Percentiles rank a stretch among this genome's conserved stretches.
These are phyloP conservation scores for Trichopus zeylanicus DNA, from an alignment of 116 monocot genomes.

Conservation along the genomic window DNA sequence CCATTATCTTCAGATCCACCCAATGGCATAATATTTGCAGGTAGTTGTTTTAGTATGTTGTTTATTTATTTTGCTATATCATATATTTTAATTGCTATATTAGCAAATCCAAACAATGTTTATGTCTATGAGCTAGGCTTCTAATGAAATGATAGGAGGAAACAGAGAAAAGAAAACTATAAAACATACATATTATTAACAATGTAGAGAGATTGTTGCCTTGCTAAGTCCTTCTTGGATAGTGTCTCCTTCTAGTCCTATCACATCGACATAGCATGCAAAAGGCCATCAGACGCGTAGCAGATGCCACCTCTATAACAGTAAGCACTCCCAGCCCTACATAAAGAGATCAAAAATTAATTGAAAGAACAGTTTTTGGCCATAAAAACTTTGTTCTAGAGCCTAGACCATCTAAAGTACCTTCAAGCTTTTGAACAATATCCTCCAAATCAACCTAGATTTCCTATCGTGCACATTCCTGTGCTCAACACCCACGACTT, in stretches of 20 bases:
- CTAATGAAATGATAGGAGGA: too few species aligned
- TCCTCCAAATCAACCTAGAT: constrained; percentile 40
- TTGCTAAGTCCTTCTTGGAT: constrained; percentile 18
- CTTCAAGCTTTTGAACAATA: constrained; percentile 42
- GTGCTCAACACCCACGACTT: constrained; percentile 1
- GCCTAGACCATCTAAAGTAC: constrained; percentile 33
- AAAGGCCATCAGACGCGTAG: constrained; percentile 12
- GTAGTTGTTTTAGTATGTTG: too few species aligned
- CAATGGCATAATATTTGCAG: too few species aligned
- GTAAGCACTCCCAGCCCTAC: constrained; percentile 46
- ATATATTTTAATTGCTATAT: too few species aligned
- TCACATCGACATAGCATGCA: constrained; percentile 21
- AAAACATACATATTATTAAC: too few species aligned
- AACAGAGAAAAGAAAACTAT: too few species aligned
- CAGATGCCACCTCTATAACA: constrained; percentile 32
- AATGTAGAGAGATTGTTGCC: too few species aligned
- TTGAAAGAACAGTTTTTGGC: neutral
- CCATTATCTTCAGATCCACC: too few species aligned
- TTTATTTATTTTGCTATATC: too few species aligned
- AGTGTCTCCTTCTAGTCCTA: constrained; percentile 28
- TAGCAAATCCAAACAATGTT: too few species aligned
- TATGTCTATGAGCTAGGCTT: too few species aligned
- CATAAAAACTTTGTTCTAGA: too few species aligned
- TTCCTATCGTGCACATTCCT: constrained; percentile 4
- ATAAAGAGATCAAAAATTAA: constrained; percentile 8